Conservation (phyloP, 306 rosid species). For the Morella rubra region DNA sequence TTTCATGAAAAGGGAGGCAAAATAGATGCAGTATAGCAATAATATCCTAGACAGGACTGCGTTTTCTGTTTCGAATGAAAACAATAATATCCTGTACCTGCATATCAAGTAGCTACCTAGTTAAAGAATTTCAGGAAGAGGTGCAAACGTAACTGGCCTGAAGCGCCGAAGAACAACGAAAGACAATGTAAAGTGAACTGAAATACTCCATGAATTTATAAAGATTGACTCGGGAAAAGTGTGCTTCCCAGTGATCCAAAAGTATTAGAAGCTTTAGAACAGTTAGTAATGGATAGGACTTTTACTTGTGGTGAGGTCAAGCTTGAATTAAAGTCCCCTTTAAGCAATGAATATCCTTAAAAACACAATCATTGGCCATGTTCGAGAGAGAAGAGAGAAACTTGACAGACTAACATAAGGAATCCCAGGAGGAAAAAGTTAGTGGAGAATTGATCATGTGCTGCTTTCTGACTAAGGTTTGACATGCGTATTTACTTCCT, state of each 20-base stretch:
- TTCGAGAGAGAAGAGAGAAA: constrained; percentile 16
- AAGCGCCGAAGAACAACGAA: constrained; percentile 11
- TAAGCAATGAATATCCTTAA: constrained; percentile 38
- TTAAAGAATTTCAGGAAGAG: not conserved
- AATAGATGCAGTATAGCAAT: not conserved
- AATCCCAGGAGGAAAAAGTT: constrained; percentile 31
- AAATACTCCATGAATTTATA: not conserved
- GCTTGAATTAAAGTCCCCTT: constrained; percentile 31
- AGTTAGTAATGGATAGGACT: not conserved
- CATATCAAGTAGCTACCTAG: not conserved
- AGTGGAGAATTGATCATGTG: constrained; percentile 13
- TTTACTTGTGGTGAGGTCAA: constrained; percentile 38
- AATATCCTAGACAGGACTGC: not conserved
- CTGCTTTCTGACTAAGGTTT: constrained; percentile 18
- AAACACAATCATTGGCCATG: constrained; percentile 55
- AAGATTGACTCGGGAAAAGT: not conserved
- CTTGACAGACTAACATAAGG: constrained; percentile 12
- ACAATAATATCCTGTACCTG: constrained; percentile 15
- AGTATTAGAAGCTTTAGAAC: constrained; percentile 16
- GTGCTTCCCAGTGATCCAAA: not conserved
- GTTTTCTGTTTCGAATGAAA: not conserved
- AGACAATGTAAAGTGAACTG: constrained; percentile 3
- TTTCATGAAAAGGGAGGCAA: not conserved
- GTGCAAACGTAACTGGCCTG: not conserved
- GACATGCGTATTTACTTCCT: constrained; percentile 2